phyloP scores from a whole-genome alignment of 345 rosid genomes.

The Streptanthus diversifolius region DNA sequence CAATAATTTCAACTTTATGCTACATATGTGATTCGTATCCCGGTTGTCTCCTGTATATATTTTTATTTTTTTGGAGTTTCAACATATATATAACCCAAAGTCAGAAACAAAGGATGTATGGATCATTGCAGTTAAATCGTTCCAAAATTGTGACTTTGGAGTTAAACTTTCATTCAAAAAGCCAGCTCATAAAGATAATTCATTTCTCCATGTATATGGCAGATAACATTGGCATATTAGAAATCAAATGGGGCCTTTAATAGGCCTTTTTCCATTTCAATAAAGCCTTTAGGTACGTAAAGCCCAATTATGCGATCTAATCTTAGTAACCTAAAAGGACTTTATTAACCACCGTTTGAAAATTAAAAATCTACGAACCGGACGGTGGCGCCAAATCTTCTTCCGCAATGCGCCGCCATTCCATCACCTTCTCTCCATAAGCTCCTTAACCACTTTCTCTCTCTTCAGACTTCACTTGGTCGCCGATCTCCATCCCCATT shows the following conservation, averaged over 20 bases:
- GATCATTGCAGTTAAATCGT: background rate
- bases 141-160: background rate
- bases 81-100: background rate
- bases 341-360: slow-evolving; percentile 9
- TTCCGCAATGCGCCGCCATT: slow-evolving; percentile 37
- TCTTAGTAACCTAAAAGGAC: background rate
- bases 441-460: slow-evolving; percentile 37
- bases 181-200: background rate
- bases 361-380: slow-evolving; percentile 9
- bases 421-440: slow-evolving; percentile 35
- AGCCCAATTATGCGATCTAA: slow-evolving; percentile 1
- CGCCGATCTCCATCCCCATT: slow-evolving; percentile 46
- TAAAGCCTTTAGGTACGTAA: background rate
- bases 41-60: background rate
- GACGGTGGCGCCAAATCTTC: slow-evolving; percentile 18
- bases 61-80: slow-evolving; percentile 12
- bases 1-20: slow-evolving; percentile 2
- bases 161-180: background rate
- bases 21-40: background rate
- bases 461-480: slow-evolving; percentile 37
- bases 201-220: background rate
- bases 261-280: background rate
- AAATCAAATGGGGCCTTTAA: background rate
- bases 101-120: background rate
- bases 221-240: background rate